Conservation (phyloP, 371 early-diverging fungal species). For the Saksenaea vasiformis region DNA sequence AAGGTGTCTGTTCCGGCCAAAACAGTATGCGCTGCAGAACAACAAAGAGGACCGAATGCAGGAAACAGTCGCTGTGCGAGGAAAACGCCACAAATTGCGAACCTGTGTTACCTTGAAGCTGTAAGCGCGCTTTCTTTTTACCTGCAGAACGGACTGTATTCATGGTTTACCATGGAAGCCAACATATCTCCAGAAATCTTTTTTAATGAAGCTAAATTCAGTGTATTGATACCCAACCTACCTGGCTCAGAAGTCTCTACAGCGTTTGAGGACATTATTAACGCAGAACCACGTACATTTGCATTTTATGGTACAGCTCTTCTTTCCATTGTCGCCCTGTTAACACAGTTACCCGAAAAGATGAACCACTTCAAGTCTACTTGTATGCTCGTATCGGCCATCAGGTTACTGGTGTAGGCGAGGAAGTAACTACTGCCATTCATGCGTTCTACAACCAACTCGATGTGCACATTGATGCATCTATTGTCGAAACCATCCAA, state of each 20-base stretch:
- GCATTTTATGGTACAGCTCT: conserved; percentile 42
- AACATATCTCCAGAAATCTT: conserved; percentile 37
- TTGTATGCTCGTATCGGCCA: conserved; percentile 32
- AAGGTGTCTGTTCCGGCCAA: too few species aligned
- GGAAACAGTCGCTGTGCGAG: too few species aligned
- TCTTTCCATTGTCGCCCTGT: not conserved
- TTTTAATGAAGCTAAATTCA: conserved; percentile 61
- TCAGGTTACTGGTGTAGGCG: conserved; percentile 34
- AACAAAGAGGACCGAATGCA: too few species aligned
- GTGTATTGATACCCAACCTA: conserved; percentile 69
- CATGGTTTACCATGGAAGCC: conserved; percentile 16
- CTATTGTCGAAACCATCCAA: conserved; percentile 45
- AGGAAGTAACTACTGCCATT: conserved; percentile 31
- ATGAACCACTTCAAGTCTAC: conserved; percentile 45
- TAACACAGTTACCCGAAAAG: conserved; percentile 18
- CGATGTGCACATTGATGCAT: conserved; percentile 64
- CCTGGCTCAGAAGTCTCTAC: conserved; percentile 14
- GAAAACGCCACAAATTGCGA: not conserved
- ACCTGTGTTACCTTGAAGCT: not conserved
- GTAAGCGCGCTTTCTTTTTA: not conserved
- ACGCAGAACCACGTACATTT: conserved; percentile 36
- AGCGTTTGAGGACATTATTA: conserved; percentile 16
- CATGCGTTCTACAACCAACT: conserved; percentile 51
- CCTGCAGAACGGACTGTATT: not conserved
- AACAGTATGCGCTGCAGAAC: too few species aligned